These are phyloP conservation scores for Aspergillus sp. DNA, from an alignment of 2,329 filamentous ascomycete species.

Conservation along the genomic window DNA sequence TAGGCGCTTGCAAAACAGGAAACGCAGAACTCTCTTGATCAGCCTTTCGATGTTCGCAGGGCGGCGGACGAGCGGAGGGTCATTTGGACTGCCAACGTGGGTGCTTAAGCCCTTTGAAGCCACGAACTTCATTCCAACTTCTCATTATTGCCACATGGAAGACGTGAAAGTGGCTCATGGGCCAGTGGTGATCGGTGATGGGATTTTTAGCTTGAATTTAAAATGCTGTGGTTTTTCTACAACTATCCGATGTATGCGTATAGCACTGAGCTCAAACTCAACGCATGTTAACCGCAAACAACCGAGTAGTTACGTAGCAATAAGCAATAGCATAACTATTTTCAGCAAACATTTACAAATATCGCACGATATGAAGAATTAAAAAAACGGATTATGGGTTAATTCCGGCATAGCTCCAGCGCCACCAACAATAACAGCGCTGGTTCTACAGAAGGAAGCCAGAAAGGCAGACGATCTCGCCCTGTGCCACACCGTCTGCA, in stretches of 20 bases:
- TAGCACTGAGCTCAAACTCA: neutral
- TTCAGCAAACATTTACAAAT: neutral
- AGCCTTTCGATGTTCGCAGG: neutral
- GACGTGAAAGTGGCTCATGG: neutral
- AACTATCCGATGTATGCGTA: too few species aligned
- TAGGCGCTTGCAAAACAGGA: neutral
- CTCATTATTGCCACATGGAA: conserved; percentile 3
- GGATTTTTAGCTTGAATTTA: neutral
- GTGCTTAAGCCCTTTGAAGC: neutral
- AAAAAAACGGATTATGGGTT: neutral
- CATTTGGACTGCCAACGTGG: neutral
- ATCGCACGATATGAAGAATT: neutral
- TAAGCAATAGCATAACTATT: neutral
- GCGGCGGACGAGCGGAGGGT: neutral
- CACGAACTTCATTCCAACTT: neutral
- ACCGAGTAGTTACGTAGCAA: neutral
- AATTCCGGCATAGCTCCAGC: neutral
- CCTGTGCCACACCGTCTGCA: conserved; percentile 10
- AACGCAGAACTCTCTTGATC: neutral
- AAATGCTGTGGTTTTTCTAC: neutral
- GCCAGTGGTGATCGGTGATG: neutral
- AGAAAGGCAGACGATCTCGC: conserved; percentile 4
- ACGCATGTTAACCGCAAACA: neutral
- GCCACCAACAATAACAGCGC: neutral
- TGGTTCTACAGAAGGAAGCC: too few species aligned